phyloP scores from a whole-genome alignment of 768 basidiomycete species.

The Hericium coralloides region DNA sequence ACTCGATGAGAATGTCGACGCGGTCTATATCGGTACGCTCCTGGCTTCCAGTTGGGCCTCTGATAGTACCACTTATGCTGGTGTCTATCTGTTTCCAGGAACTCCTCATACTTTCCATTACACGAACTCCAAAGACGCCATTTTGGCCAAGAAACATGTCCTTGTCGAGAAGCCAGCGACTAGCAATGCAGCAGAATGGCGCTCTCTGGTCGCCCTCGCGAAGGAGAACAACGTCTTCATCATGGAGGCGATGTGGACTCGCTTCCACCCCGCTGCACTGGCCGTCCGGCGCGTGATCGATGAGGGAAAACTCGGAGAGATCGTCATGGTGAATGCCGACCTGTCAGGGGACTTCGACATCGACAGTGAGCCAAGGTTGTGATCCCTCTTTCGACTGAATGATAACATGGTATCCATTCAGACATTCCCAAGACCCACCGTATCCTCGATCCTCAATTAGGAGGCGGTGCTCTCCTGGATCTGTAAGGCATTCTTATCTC shows the following conservation, averaged over 20 bases:
- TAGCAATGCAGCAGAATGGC: conserved; percentile 63
- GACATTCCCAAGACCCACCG: conserved; percentile 63
- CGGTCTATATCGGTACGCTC: conserved; percentile 57
- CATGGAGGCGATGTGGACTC: conserved; percentile 90
- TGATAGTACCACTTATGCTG: background rate
- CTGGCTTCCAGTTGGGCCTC: background rate
- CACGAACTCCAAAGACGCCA: conserved; percentile 62
- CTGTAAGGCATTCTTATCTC: conserved; percentile 38
- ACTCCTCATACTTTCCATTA: conserved; percentile 86
- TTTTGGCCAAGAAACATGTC: conserved; percentile 76
- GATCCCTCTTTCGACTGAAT: too few species aligned
- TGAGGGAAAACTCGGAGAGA: conserved; percentile 54
- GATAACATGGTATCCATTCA: conserved; percentile 16
- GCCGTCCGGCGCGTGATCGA: conserved; percentile 60
- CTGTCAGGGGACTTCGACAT: conserved; percentile 63
- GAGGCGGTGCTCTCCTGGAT: conserved; percentile 79
- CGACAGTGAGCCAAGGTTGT: conserved; percentile 37
- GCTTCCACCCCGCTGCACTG: conserved; percentile 61
- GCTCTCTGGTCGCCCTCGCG: conserved; percentile 63
- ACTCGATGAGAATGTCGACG: conserved; percentile 50
- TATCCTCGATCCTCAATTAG: conserved; percentile 70
- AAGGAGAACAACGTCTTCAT: conserved; percentile 76
- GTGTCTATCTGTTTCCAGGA: conserved; percentile 28
- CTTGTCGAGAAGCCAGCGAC: conserved; percentile 89
- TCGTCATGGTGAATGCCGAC: conserved; percentile 65